Conservation (phyloP, 148 eudicot species). For the Rhododendron williamsianum region DNA sequence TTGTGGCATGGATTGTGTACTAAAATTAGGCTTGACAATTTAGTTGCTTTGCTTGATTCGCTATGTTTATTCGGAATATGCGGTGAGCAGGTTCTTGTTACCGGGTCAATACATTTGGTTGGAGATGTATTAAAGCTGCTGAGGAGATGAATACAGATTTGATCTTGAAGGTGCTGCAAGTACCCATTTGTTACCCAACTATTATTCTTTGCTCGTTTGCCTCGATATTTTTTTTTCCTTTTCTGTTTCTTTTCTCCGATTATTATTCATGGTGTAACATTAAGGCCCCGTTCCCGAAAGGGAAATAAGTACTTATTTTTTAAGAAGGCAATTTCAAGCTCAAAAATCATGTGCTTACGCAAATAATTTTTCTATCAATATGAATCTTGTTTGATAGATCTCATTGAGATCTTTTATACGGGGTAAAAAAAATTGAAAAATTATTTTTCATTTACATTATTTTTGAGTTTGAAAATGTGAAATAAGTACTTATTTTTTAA, state of each 20-base stretch:
- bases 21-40: neutral
- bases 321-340: no score
- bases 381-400: no score
- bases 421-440: no score
- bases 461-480: no score
- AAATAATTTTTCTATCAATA: no score
- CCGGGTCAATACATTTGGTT: constrained; percentile 82
- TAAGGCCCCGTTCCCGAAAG: neutral
- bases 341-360: no score
- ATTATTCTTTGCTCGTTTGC: neutral
- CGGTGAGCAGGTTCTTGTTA: constrained; percentile 63
- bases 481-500: no score
- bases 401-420: no score
- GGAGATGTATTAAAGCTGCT: constrained; percentile 79
- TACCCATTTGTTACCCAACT: neutral
- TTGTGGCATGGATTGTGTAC: neutral
- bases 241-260: neutral
- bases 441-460: no score
- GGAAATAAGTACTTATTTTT: no score
- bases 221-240: neutral
- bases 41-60: neutral
- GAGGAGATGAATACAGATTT: constrained; percentile 30
- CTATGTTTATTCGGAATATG: neutral
- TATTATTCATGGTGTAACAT: neutral
- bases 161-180: neutral